A percentile compares a stretch with the other conserved stretches of the same genome.
These are phyloP conservation scores for Ottelia alismoides DNA, from an alignment of 106 monocot genomes.

Conservation along the genomic window DNA sequence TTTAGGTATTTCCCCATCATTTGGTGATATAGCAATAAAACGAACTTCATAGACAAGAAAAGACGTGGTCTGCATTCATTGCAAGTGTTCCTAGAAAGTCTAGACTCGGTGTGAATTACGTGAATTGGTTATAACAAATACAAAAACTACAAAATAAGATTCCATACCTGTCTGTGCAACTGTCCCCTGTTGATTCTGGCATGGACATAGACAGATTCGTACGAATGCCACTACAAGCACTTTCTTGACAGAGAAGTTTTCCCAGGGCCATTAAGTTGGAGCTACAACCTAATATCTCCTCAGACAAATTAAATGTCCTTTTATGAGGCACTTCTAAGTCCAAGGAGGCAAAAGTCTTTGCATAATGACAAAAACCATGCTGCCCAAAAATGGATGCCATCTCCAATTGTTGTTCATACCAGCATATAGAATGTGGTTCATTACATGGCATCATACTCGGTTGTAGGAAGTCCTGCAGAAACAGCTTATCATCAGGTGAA, in stretches of 20 bases:
- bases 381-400: conserved; percentile 64
- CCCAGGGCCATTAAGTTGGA: conserved; percentile 43
- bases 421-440: conserved; percentile 38
- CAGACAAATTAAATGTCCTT: conserved; percentile 21
- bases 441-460: conserved; percentile 16
- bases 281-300: conserved; percentile 49
- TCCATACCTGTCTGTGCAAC: too few species aligned
- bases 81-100: too few species aligned
- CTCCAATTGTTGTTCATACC: conserved; percentile 47
- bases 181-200: too few species aligned
- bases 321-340: conserved; percentile 18
- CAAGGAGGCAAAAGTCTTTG: conserved; percentile 13
- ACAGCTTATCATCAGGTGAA: conserved; percentile 1
- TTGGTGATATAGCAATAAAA: too few species aligned
- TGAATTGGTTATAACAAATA: too few species aligned
- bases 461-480: conserved; percentile 57
- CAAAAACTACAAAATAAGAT: too few species aligned
- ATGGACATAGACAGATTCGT: too few species aligned
- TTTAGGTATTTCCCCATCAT: too few species aligned
- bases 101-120: too few species aligned
- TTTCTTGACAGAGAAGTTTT: conserved; percentile 32
- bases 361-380: conserved; percentile 65
- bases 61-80: too few species aligned
- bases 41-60: too few species aligned
- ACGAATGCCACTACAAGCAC: too few species aligned